Evolutionary conservation across 208 protist species (phyloP), one percentile per base, ranked within the genome.

Genomic region (Wallacemonas collosoma): DNA sequence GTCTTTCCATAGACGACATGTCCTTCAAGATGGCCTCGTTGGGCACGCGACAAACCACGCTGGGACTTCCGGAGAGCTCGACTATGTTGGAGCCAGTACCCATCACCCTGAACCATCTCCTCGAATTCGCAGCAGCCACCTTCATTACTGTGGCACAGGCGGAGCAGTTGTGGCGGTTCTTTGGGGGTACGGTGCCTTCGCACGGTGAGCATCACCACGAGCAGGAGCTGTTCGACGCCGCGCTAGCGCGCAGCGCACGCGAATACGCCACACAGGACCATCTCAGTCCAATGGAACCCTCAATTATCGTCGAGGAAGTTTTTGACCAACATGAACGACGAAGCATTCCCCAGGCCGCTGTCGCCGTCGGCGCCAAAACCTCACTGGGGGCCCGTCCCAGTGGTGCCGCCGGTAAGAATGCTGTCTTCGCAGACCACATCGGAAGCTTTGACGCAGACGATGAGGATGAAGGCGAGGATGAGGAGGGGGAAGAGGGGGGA

Each of bases 81-180:
- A 86, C 35, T 64, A 86, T 72, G 5, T 68, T 66, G 15, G 48
- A 65, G 60, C 84, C 89, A 17, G 84, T 94, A 1, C 80, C 86
- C 17, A 93, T 96, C 50, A 75, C 86, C 57, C 86, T 89, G 58
- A 77, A 83, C 12, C 89, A 96, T 68, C 77, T 96, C 14, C 65
- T 82, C 14, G 84, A 94, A 63, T 96, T 96, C 72, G 85, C 86
- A 0, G 77, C 90, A 63, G 88, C 88, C 26, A 81, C 93, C 55
- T 91, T 96, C 45, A 93, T 96, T 57, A 94, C 91, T 2, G 63
- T 80, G 17, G 55, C 55, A 36, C 89, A 96, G 68, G 87, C 91
- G 15, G 81, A 92, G 76, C 73, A 61, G 14, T 73, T 96, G 54
- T 96, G 91, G 89, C 47, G 82, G 47, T 90, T 96, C 40, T 93